Evolutionary conservation across 176 grass and related monocot genomes (phyloP).

Genomic region (Miscanthus lutarioriparius): DNA sequence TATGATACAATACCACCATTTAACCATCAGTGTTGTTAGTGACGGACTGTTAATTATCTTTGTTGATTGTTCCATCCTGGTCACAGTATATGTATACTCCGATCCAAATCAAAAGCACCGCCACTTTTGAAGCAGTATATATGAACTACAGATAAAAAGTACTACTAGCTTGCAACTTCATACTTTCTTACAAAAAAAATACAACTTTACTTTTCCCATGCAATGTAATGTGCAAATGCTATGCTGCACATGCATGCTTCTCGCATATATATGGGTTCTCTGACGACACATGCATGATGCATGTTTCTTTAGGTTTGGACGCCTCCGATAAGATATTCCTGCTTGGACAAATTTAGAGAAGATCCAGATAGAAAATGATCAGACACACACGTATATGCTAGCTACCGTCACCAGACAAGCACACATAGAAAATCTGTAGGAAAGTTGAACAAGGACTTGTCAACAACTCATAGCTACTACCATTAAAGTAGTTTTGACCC

Average conservation of each 20-base stretch:
- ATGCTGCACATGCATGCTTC: not conserved
- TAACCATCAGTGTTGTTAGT: too few species aligned
- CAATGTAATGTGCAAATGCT: not conserved
- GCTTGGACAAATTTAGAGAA: not conserved
- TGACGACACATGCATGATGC: not conserved
- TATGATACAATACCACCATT: too few species aligned
- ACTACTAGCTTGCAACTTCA: not conserved
- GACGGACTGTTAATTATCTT: too few species aligned
- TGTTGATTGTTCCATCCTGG: too few species aligned
- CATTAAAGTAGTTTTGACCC: not conserved
- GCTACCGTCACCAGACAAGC: not conserved
- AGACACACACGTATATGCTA: not conserved
- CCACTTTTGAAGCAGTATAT: too few species aligned
- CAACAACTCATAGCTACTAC: constrained; percentile 40
- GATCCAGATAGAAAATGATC: not conserved
- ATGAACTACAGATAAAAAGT: too few species aligned
- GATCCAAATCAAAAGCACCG: too few species aligned
- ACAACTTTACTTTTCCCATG: not conserved
- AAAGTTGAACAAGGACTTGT: constrained; percentile 4
- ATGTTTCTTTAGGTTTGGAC: not conserved
- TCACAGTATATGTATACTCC: too few species aligned
- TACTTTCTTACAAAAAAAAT: not conserved
- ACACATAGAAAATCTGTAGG: not conserved
- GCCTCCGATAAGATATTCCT: not conserved
- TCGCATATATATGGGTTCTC: not conserved